Evolutionary conservation across 2,329 filamentous ascomycete genomes (phyloP).

Genomic region (Fusarium protoensiforme): DNA sequence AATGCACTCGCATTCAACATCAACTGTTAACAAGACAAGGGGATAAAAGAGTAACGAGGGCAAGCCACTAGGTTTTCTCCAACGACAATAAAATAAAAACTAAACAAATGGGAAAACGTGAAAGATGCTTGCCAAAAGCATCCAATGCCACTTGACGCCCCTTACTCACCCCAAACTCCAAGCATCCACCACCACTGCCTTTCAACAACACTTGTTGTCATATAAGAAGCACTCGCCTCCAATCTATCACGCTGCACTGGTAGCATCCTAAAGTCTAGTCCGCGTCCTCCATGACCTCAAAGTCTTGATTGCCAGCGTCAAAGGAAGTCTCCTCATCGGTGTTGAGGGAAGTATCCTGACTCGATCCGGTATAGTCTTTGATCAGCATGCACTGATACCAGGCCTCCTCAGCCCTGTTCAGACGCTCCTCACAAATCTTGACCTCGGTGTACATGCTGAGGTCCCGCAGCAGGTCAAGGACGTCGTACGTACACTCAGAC

Average conservation of each 20-base stretch:
- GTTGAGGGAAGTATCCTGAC: neutral
- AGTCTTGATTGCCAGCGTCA: neutral
- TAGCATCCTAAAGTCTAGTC: neutral
- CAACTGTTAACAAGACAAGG: neutral
- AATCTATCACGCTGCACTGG: neutral
- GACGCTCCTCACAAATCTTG: constrained; percentile 35
- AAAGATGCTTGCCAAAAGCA: neutral
- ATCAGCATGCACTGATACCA: constrained; percentile 39
- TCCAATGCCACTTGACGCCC: neutral
- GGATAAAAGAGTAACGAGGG: neutral
- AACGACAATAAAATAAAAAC: neutral
- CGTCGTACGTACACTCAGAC: constrained; percentile 44
- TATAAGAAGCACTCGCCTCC: neutral
- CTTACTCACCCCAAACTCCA: neutral
- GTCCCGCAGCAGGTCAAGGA: constrained; percentile 50
- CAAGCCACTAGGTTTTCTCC: neutral
- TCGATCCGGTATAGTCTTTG: neutral
- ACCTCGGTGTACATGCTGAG: constrained; percentile 48
- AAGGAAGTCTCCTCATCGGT: neutral
- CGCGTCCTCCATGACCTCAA: neutral
- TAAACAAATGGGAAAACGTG: neutral
- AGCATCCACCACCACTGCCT: neutral
- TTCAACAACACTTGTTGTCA: neutral
- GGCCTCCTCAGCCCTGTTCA: constrained; percentile 39
- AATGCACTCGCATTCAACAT: neutral